Evolutionary conservation across 106 monocot genomes (phyloP), one percentile per base, ranked within the genome.

Genomic region (Dendrobium catenatum): DNA sequence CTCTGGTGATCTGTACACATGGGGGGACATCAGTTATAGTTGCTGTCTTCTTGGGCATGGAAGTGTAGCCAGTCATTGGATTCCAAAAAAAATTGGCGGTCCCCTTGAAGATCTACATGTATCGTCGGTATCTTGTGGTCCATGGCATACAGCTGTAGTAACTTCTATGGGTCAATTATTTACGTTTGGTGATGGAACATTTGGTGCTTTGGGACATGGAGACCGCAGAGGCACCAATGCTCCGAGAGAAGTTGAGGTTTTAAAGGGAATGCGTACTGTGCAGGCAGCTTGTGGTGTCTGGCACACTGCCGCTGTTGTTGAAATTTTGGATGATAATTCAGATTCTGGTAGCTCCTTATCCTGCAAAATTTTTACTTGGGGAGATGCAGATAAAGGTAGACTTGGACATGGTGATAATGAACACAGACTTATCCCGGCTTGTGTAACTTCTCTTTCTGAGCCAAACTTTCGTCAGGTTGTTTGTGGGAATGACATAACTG

Each of bases 331-430:
- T 5, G 37, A 37, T 37, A 2, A 37, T 37, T 37, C 37, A 37
- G 37, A 37, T 37, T 51, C 51, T 51, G 13, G 51, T 13, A 15
- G 3, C 10, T 51, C 51, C 51, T 51, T 37, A 37, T 92, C 90
- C n/a, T 74, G 84, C 42, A 92, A 90, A 68, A 77, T 95, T 41
- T 95, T 92, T 85, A 95, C 95, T 2, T 95, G 95, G 95, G 95
- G 95, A 42, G 92, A 90, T 83, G 95, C 92, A 56, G 92, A 89
- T 82, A 95, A 90, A 56, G 78, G 87, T 55, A 85, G 88, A 15
- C 68, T 95, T 31, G 95, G 95, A 22, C 95, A 92, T 56, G 95
- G 95, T 2, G 90, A 95, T 44, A 95, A 92, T 82, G 92, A 89
- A 78, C 72, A 85, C 54, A 61, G 87, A 19, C 40, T 95, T 22